Base-by-base conservation (phyloP, 768 basidiomycete genomes). In the Rhodotorula taiwanensis region DNA sequence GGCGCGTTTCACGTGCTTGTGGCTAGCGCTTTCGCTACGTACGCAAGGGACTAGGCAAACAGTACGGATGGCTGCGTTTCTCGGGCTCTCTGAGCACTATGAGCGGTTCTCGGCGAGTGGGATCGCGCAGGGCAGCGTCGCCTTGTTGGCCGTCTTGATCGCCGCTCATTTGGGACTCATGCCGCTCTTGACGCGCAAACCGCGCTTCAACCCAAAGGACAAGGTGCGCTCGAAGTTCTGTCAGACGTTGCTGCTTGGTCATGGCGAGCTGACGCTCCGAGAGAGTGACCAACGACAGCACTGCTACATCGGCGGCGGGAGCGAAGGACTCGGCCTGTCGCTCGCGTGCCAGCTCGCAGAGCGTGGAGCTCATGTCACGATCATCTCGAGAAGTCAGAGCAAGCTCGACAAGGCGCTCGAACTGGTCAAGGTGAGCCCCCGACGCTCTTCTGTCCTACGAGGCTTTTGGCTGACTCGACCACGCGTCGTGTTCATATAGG, bases 291-390 rank as follows among this genome's bases (percentile, higher is more conserved):
- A n/a, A n/a, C n/a, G n/a, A n/a, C n/a, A 93, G 91, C 88, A 91
- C 70, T 83, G 84, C 75, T 89, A 89, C 73, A 79, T 94, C 23
- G 89, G 89, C 0, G 91, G 91, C 4, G 90, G 88, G 5, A 86
- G 84, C 45, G 79, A 84, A 20, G 91, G 91, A 1, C 82, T 92
- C 0, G 91, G 91, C 2, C 80, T 89, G 4, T 81, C 83, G 0
- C 77, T 93, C 13, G 86, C 89, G 1, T 79, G 81, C 33, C 76
- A 85, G 21, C 79, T 94, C 3, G 81, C 82, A 20, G 76, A 78
- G 63, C 79, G 79, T 62, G 91, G 92, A 0, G 89, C 90, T 0
- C 80, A 89, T 66, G 85, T 93, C 5, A 88, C 87, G 11, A 89
- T 93, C 62, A 86, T 93, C 15, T 90, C 89, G 11, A 80, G 89